phyloP scores from a whole-genome alignment of 2,329 filamentous ascomycete species.

The Colletotrichum agaves region DNA sequence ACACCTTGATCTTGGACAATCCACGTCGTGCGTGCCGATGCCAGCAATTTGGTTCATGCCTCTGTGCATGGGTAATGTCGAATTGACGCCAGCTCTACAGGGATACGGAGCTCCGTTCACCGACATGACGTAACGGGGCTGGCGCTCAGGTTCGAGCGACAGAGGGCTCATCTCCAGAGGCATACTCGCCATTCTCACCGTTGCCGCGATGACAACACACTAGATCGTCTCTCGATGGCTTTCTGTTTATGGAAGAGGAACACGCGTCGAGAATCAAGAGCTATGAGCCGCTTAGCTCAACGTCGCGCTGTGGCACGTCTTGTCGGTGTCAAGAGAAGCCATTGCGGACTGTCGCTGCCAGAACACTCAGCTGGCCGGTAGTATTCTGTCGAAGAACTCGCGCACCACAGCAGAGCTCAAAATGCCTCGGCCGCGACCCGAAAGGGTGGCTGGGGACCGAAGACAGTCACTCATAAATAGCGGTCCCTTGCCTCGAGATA shows the following conservation, averaged over 20 bases:
- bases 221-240: neutral
- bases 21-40: neutral
- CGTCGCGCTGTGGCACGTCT: constrained; percentile 7
- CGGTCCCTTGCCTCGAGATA: neutral
- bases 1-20: neutral
- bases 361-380: neutral
- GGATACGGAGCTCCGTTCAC: constrained; percentile 9
- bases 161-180: neutral
- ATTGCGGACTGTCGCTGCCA: neutral
- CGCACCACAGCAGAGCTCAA: neutral
- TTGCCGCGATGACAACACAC: neutral
- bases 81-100: constrained; percentile 19
- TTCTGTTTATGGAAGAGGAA: constrained; percentile 2
- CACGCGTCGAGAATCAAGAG: constrained; percentile 13
- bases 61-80: neutral
- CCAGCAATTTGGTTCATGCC: neutral
- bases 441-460: neutral
- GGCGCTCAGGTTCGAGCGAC: neutral
- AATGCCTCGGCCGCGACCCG: neutral
- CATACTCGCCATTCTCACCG: neutral
- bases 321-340: neutral
- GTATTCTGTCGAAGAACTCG: neutral
- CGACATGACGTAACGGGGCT: constrained; percentile 26
- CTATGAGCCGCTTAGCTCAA: neutral
- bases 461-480: neutral